A percentile compares a stretch with the other conserved stretches of the same genome.
phyloP scores from a whole-genome alignment of 2,329 filamentous ascomycete species.

The Arthroderma uncinatum region DNA sequence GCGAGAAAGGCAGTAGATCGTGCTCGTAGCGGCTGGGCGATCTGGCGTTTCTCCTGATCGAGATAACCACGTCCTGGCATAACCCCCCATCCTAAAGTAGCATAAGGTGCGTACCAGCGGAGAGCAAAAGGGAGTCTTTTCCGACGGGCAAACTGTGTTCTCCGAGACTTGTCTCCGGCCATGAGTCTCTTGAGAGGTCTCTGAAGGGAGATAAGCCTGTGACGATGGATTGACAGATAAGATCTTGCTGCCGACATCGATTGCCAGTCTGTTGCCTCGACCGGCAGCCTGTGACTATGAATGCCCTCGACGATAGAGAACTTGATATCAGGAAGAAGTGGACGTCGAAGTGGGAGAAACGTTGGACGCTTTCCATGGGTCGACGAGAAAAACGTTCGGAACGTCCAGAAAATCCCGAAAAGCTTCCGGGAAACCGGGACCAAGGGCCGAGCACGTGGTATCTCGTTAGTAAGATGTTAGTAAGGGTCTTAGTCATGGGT shows the following conservation, averaged over 20 bases:
- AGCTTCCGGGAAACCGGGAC: not conserved
- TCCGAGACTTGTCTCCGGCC: not conserved
- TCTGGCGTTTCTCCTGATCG: not conserved
- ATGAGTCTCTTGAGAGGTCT: too few relatives aligned
- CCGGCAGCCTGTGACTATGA: too few relatives aligned
- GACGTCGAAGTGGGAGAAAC: too few relatives aligned
- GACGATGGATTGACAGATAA: too few relatives aligned
- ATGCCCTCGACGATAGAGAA: too few relatives aligned
- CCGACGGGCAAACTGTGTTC: not conserved
- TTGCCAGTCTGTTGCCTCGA: too few relatives aligned
- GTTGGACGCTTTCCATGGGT: not conserved
- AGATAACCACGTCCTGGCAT: not conserved
- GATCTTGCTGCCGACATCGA: too few relatives aligned
- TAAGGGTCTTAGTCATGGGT: not conserved
- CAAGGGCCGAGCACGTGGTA: not conserved
- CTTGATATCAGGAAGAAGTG: too few relatives aligned
- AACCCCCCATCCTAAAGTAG: too few relatives aligned
- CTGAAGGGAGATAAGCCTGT: too few relatives aligned
- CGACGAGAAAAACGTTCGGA: not conserved
- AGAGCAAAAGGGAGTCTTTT: not conserved
- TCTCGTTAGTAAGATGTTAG: not conserved
- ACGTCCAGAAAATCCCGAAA: not conserved
- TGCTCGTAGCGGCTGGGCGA: not conserved
- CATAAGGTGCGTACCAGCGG: too few relatives aligned
- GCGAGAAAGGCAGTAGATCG: not conserved